Conservation (phyloP, 1,284 basidiomycete species). For the Malassezia vespertilionis region DNA sequence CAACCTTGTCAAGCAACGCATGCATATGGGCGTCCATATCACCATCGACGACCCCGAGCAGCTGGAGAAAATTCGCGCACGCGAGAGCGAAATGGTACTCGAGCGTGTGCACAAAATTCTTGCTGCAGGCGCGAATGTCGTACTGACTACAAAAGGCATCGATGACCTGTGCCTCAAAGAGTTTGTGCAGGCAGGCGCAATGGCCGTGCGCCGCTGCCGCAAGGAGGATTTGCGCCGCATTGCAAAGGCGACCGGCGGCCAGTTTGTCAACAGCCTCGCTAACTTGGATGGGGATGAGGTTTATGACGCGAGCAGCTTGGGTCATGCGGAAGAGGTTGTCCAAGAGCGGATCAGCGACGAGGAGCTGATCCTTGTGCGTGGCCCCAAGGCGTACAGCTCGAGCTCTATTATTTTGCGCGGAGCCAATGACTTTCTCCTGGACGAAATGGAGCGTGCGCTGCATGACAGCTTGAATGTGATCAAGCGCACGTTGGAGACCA, state of each 20-base stretch:
- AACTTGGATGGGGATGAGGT: conserved; percentile 98
- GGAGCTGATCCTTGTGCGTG: conserved; percentile 92
- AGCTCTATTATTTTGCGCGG: conserved; percentile 86
- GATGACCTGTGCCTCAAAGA: conserved; percentile 97
- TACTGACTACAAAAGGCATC: conserved; percentile 96
- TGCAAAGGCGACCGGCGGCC: conserved; percentile 91
- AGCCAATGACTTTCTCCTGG: conserved; percentile 97
- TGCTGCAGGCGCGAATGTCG: conserved; percentile 88
- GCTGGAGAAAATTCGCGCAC: conserved; percentile 85
- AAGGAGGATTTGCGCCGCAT: conserved; percentile 96
- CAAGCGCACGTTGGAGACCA: conserved; percentile 94
- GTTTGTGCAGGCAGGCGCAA: conserved; percentile 96
- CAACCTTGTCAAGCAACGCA: conserved; percentile 89
- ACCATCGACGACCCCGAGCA: conserved; percentile 94
- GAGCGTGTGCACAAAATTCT: conserved; percentile 94
- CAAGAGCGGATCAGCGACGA: conserved; percentile 98
- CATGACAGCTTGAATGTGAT: conserved; percentile 91
- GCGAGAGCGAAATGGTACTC: conserved; percentile 90
- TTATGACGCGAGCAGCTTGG: conserved; percentile 80
- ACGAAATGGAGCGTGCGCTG: conserved; percentile 96
- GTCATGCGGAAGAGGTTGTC: conserved; percentile 83
- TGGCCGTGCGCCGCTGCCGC: conserved; percentile 92
- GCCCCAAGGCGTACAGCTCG: conserved; percentile 89
- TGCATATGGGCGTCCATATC: conserved; percentile 97
- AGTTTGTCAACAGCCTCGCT: conserved; percentile 79